Evolutionary conservation across 2,329 filamentous ascomycete species (phyloP).

Genomic region (Aaosphaeria pasadenensis): DNA sequence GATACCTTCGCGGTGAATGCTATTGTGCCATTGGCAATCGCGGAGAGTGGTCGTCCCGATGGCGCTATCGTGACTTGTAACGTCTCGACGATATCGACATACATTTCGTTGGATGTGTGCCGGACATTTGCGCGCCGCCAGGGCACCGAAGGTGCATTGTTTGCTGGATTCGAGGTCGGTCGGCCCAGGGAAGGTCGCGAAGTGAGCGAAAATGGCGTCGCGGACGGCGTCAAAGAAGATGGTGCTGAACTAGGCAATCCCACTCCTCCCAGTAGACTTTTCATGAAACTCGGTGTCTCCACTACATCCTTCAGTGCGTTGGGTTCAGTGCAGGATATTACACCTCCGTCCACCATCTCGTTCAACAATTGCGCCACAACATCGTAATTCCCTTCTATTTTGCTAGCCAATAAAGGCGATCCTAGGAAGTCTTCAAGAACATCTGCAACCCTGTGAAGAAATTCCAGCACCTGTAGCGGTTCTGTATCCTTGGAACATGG

Average conservation of each 20-base stretch:
- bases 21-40: conserved; percentile 87
- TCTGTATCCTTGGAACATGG: conserved; percentile 85
- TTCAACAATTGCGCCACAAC: conserved; percentile 87
- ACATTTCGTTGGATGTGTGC: conserved; percentile 95
- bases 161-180: conserved; percentile 11
- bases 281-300: conserved; percentile 86
- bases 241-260: conserved; percentile 64
- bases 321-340: conserved; percentile 85
- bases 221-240: conserved; percentile 23
- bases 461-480: conserved; percentile 86
- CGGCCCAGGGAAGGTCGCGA: conserved; percentile 11
- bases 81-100: conserved; percentile 92
- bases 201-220: conserved; percentile 27
- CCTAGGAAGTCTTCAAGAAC: conserved; percentile 92
- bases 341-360: conserved; percentile 94
- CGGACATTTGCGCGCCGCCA: conserved; percentile 91
- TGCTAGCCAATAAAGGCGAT: conserved; percentile 77
- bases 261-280: conserved; percentile 83
- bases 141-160: conserved; percentile 59
- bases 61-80: conserved; percentile 85
- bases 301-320: conserved; percentile 90
- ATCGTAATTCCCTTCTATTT: conserved; percentile 89
- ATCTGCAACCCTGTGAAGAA: conserved; percentile 89
- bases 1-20: conserved; percentile 95
- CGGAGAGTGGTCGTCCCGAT: conserved; percentile 80